Conservation (phyloP, 1,284 basidiomycete species). For the Porogramme epimiltina region DNA sequence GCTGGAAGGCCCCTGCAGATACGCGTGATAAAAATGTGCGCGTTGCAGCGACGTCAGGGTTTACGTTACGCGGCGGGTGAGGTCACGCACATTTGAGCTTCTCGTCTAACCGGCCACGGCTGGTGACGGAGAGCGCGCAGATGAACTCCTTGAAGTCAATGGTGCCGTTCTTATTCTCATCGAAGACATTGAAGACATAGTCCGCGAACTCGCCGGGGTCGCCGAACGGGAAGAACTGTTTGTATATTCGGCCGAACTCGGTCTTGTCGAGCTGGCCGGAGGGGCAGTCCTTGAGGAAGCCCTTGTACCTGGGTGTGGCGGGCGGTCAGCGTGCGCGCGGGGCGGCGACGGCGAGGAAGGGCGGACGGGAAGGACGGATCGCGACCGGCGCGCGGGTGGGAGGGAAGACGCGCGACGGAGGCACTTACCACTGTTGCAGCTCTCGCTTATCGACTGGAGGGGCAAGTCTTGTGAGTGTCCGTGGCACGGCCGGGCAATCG, state of each 20-base stretch:
- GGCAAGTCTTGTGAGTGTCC: slow-evolving; percentile 22
- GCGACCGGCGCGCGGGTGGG: slow-evolving; percentile 4
- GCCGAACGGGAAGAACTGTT: slow-evolving; percentile 99
- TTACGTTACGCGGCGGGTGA: no score
- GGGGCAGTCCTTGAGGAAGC: slow-evolving; percentile 98
- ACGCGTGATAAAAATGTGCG: slow-evolving; percentile 13
- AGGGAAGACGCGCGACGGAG: slow-evolving; percentile 6
- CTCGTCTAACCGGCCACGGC: slow-evolving; percentile 92
- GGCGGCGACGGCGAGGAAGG: slow-evolving; percentile 9
- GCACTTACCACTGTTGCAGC: slow-evolving; percentile 90
- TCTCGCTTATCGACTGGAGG: slow-evolving; percentile 98
- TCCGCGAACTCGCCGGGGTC: slow-evolving; percentile 97
- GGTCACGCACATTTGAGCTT: slow-evolving; percentile 90
- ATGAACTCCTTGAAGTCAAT: slow-evolving; percentile 99
- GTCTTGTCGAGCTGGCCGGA: slow-evolving; percentile 95
- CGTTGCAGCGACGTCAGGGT: not conserved
- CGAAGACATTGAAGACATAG: slow-evolving; percentile 98
- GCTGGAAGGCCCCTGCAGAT: slow-evolving; percentile 92
- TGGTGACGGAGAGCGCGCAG: slow-evolving; percentile 94
- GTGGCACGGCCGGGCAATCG: slow-evolving; percentile 5
- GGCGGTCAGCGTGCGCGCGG: not conserved
- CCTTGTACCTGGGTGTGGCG: slow-evolving; percentile 82
- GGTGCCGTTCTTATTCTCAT: slow-evolving; percentile 93
- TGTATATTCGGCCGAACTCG: slow-evolving; percentile 98
- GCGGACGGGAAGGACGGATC: slow-evolving; percentile 10